These are phyloP conservation scores for Erythrobasidium hasegawianum DNA, from an alignment of 1,284 basidiomycete species.

Conservation along the genomic window DNA sequence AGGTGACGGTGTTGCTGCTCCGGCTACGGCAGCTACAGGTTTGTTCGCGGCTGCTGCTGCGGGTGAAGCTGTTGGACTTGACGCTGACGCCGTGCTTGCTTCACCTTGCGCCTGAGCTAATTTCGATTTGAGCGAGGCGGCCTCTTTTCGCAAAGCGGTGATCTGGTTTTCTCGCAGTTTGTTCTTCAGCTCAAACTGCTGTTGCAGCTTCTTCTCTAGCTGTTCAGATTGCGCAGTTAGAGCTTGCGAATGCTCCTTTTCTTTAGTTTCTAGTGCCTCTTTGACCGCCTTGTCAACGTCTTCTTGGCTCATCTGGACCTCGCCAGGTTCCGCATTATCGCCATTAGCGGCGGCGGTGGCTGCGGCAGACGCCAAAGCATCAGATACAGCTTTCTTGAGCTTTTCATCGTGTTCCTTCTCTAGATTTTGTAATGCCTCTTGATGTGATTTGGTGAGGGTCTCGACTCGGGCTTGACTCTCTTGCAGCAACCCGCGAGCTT, in stretches of 20 bases:
- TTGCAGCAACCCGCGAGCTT: neutral
- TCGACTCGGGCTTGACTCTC: slow-evolving; percentile 10
- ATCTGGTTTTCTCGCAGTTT: slow-evolving; percentile 28
- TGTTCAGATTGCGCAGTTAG: slow-evolving; percentile 13
- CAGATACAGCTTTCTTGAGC: slow-evolving; percentile 18
- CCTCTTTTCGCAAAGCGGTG: slow-evolving; percentile 19
- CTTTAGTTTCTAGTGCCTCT: slow-evolving; percentile 19
- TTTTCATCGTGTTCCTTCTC: slow-evolving; percentile 13
- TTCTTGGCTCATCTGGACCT: slow-evolving; percentile 10
- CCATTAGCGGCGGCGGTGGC: neutral
- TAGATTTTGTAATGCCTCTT: slow-evolving; percentile 19
- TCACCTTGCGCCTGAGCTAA: slow-evolving; percentile 10
- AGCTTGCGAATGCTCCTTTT: slow-evolving; percentile 13
- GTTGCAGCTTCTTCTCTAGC: neutral
- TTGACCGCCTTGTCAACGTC: slow-evolving; percentile 25
- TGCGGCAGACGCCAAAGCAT: slow-evolving; percentile 13
- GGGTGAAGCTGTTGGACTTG: neutral
- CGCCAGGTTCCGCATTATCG: slow-evolving; percentile 14
- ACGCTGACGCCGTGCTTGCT: neutral
- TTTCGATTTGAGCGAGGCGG: slow-evolving; percentile 18
- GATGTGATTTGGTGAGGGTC: slow-evolving; percentile 16
- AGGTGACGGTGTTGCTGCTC: neutral
- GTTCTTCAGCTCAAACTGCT: slow-evolving; percentile 27
- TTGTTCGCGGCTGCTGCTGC: neutral
- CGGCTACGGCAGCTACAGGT: neutral